These are phyloP conservation scores for Macrocybe gigantea DNA, from an alignment of 768 basidiomycete species.

Conservation along the genomic window DNA sequence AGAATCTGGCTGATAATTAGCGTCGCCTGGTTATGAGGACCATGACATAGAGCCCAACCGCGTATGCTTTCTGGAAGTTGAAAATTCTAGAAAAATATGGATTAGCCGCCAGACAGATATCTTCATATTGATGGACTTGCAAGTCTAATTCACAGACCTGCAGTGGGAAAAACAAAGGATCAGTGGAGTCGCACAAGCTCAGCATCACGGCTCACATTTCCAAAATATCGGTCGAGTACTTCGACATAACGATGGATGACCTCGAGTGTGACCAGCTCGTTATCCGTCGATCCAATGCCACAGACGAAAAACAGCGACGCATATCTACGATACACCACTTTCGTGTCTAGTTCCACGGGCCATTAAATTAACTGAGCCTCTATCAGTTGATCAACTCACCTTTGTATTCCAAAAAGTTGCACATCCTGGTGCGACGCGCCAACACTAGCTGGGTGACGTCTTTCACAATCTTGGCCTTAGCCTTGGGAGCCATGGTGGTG, in stretches of 20 bases:
- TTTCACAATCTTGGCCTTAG: slow-evolving; percentile 95
- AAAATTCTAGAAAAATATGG: slow-evolving; percentile 64
- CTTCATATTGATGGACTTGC: slow-evolving; percentile 38
- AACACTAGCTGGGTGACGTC: slow-evolving; percentile 98
- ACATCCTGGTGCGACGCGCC: slow-evolving; percentile 94
- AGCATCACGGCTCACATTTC: slow-evolving; percentile 59
- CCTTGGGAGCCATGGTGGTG: slow-evolving; percentile 84
- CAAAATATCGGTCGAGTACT: slow-evolving; percentile 86
- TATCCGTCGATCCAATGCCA: slow-evolving; percentile 78
- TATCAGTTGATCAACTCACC: slow-evolving; percentile 41
- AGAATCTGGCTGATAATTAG: slow-evolving; percentile 48
- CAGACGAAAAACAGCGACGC: slow-evolving; percentile 95
- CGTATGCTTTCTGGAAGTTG: slow-evolving; percentile 99
- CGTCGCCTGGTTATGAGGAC: background rate
- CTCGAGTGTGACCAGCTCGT: slow-evolving; percentile 89
- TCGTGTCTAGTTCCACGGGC: slow-evolving; percentile 56
- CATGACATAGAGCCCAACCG: slow-evolving; percentile 38
- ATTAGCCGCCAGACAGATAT: slow-evolving; percentile 1
- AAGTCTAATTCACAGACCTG: slow-evolving; percentile 93
- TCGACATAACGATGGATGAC: slow-evolving; percentile 94
- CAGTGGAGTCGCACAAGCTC: background rate
- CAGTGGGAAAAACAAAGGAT: slow-evolving; percentile 4
- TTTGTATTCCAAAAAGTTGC: slow-evolving; percentile 98
- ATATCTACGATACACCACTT: slow-evolving; percentile 93
- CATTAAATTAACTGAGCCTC: background rate